These are phyloP conservation scores for Oligophagozyma castellii DNA, from an alignment of 1,139 yeast genomes.

Conservation along the genomic window DNA sequence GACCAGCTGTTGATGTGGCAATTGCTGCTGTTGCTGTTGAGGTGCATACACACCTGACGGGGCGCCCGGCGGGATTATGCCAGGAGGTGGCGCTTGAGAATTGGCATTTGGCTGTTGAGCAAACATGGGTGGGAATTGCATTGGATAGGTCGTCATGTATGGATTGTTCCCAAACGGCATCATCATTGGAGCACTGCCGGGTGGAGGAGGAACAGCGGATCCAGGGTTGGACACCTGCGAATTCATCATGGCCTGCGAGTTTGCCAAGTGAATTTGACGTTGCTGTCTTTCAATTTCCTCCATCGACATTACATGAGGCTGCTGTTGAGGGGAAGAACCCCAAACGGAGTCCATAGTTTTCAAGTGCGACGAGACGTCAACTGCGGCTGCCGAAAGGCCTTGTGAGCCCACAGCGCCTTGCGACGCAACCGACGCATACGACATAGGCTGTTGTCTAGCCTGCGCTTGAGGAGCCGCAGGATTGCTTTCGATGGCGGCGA, in stretches of 20 bases:
- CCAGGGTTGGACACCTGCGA: no score
- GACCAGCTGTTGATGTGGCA: slow-evolving; percentile 2
- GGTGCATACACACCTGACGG: no score
- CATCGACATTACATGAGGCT: slow-evolving; percentile 20
- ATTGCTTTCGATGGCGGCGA: slow-evolving; percentile 24
- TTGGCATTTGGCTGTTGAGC: no score
- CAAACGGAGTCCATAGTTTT: slow-evolving; percentile 59
- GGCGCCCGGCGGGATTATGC: no score
- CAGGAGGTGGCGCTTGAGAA: no score
- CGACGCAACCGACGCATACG: slow-evolving; percentile 9
- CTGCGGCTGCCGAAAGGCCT: slow-evolving; percentile 15
- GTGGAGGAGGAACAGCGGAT: no score
- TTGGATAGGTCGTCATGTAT: no score
- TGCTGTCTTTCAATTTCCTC: slow-evolving; percentile 24
- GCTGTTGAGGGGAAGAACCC: slow-evolving; percentile 25
- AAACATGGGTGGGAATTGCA: no score
- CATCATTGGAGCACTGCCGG: no score
- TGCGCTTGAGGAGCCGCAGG: slow-evolving; percentile 11
- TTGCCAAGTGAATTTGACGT: slow-evolving; percentile 16
- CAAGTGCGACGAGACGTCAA: slow-evolving; percentile 28
- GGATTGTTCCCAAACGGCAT: no score
- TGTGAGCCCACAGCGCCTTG: slow-evolving; percentile 21
- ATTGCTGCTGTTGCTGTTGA: slow-evolving; percentile 10
- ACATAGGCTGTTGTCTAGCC: slow-evolving; percentile 5
- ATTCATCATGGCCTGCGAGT: slow-evolving; percentile 3